Evolutionary conservation across 352 stramenopile species (phyloP), one percentile per base, ranked within the genome.

Genomic region (Phytophthora pini): DNA sequence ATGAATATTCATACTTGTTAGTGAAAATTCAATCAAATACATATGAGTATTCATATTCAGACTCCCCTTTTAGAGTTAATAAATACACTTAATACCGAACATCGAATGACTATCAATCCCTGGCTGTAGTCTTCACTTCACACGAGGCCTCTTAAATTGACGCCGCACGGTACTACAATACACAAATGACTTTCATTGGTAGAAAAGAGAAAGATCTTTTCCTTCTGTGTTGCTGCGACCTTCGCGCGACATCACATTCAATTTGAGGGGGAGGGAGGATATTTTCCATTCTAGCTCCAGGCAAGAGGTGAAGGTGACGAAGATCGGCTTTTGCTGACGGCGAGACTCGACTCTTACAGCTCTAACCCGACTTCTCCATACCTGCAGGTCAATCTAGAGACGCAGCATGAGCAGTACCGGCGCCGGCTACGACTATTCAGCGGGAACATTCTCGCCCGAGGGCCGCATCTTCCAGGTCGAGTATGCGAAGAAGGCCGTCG

Each of bases 391-490:
- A 41, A 50, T 54, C 32, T 39, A 59, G 43, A 50, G 38, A 66
- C 9, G 13, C 20, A 80, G 2, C 17, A 95, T 95, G 87, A 95
- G 84, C 76, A 95, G 87, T 72, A 94, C 87, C 27, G 87, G 87
- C 32, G 85, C 87, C 57, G 87, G 87, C 68, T 96, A 96, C 73
- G 88, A 96, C 80, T 91, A 91, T 65, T 94, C 88, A 27, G 82
- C 83, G 55, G 87, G 86, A 24, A 99, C 97, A 52, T 99, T 99
- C 82, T 98, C 93, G 55, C 97, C 97, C 22, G 97, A 99, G 73
- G 97, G 97, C 38, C 95, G 97, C 47, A 98, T 99, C 68, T 99
- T 99, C 74, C 97, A 99, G 84, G 94, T 99, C 46, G 97, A 99
- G 71, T 99, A 99, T 65, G 97, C 97, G 50, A 95, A 92, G 70